Percentiles rank a stretch among this genome's conserved stretches.
Conservation (phyloP, 2,329 filamentous ascomycete species). For the Epichloe coenophiala region DNA sequence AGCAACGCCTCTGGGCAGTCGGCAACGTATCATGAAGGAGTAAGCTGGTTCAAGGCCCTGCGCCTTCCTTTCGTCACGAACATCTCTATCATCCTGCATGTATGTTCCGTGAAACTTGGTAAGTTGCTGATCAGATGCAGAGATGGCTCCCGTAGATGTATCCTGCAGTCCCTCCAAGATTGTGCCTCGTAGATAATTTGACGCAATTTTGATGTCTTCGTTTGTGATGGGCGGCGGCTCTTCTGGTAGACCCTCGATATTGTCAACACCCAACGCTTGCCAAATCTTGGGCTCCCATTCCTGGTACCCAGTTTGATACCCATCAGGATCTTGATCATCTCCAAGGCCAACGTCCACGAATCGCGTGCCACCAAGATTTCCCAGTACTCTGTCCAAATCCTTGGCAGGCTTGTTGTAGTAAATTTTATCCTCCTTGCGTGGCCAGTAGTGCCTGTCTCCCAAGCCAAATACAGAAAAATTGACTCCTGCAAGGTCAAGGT, state of each 20-base stretch:
- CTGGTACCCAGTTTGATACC: constrained; percentile 84
- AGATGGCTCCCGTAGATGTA: constrained; percentile 74
- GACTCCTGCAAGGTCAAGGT: constrained; percentile 77
- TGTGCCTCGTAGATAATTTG: constrained; percentile 90
- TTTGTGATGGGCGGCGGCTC: constrained; percentile 93
- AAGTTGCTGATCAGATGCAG: constrained; percentile 76
- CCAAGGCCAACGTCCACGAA: constrained; percentile 81
- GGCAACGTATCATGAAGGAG: constrained; percentile 97
- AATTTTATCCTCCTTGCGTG: constrained; percentile 89
- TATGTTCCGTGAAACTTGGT: constrained; percentile 99
- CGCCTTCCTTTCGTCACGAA: constrained; percentile 92
- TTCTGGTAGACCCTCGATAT: constrained; percentile 85
- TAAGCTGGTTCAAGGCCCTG: constrained; percentile 97
- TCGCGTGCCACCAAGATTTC: constrained; percentile 69
- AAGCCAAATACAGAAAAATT: constrained; percentile 87
- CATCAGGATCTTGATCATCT: constrained; percentile 95
- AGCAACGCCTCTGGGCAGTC: constrained; percentile 77
- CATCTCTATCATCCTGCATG: constrained; percentile 96
- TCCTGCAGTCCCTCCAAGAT: constrained; percentile 83
- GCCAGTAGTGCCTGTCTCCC: constrained; percentile 98
- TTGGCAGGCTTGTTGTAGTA: constrained; percentile 99
- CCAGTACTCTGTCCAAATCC: constrained; percentile 71
- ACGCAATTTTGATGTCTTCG: constrained; percentile 92
- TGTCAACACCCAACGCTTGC: constrained; percentile 84
- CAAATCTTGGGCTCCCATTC: constrained; percentile 96